Conservation (phyloP, 78 protist genomes). For the Acrasis kona region DNA sequence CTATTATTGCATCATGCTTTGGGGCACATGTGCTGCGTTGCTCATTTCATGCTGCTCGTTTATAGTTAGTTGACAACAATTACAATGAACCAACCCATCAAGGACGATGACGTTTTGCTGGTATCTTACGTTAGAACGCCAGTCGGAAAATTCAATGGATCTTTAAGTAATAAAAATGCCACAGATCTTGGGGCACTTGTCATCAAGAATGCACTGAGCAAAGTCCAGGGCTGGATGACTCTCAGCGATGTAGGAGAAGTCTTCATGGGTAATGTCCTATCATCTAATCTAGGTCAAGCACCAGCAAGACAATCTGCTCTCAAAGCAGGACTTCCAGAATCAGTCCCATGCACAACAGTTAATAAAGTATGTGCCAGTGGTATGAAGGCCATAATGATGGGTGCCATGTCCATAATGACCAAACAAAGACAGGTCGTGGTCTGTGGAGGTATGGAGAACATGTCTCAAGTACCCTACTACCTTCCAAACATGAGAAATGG, state of each 20-base stretch:
- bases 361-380: neutral
- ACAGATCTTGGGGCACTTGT: neutral
- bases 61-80: too few species aligned
- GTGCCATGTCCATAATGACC: conserved; percentile 30
- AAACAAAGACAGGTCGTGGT: conserved; percentile 67
- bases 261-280: conserved; percentile 11
- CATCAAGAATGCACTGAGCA: neutral
- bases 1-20: too few species aligned
- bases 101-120: neutral
- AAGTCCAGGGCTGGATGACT: conserved; percentile 6
- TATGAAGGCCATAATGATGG: neutral
- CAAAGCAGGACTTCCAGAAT: neutral
- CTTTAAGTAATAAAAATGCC: neutral
- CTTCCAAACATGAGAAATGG: conserved; percentile 57
- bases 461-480: conserved; percentile 45
- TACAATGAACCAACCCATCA: too few species aligned
- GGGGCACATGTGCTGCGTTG: too few species aligned
- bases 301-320: conserved; percentile 9
- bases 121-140: conserved; percentile 14
- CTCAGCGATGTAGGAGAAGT: neutral
- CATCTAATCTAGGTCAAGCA: conserved; percentile 14
- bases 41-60: too few species aligned
- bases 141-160: conserved; percentile 17
- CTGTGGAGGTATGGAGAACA: conserved; percentile 83
- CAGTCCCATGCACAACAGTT: neutral